Evolutionary conservation across 768 basidiomycete species (phyloP), one percentile per base, ranked within the genome.

Genomic region (Rhizopogon roseolus): DNA sequence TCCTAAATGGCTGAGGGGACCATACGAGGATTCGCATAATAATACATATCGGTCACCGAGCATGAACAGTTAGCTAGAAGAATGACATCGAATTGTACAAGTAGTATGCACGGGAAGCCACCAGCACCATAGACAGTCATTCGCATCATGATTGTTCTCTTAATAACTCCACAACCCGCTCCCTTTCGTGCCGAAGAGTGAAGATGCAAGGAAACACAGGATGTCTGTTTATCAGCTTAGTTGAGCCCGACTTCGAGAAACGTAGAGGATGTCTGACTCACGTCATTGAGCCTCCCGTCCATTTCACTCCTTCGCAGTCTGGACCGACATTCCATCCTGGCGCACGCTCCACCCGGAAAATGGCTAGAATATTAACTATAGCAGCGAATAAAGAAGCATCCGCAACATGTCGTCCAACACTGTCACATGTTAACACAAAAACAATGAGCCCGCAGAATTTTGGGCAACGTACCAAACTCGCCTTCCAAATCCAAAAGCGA

Each of bases 401-500:
- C 0, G 73, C 76, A 34, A 81, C 62, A 49, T 73, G 56, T 22
- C 68, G 62, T 29, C 78, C 80, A 17, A 76, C 73, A 54, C 76
- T 77, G 17, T 28, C 14, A 4, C 6, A 13, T 4, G 32, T n/a
- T 37, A 19, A 54, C 42, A 14, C 39, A 29, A 13, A 14, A 29
- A 17, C 52, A 13, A n/a, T 1, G 16, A 5, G 29, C 19, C 34
- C 6, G 14, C 1, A 22, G 11, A 27, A 34, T 6, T 17, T 13
- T 17, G 10, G 53, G 29, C 0, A 37, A 2, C 54, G 1, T 40
- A 60, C 62, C 59, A 62, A 28, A 55, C 27, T 50, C 77, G 50
- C 49, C 81, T 81, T 66, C 80, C 77, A 36, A 85, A 68, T 38
- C 65, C 65, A 42, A 67, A 65, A 2, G 51, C 57, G 27, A 67